A percentile compares a stretch with the other conserved stretches of the same genome.
Conservation (phyloP, 2,329 filamentous ascomycete species). For the Penicillium sp. region DNA sequence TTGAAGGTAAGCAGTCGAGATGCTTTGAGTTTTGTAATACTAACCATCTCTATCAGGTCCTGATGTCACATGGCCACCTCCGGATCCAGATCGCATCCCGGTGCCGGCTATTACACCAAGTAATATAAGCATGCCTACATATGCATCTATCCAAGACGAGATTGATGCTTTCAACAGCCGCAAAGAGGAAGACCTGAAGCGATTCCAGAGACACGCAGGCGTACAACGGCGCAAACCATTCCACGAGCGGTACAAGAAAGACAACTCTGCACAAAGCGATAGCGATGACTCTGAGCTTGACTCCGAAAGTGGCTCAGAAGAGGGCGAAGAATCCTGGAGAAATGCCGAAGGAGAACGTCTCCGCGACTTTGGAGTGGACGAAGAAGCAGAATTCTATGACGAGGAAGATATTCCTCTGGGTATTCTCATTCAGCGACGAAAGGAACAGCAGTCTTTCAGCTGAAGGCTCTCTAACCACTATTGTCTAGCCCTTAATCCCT, state of each 20-base stretch:
- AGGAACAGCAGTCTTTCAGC: slow-evolving; percentile 12
- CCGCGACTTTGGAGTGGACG: slow-evolving; percentile 62
- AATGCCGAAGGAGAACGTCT: slow-evolving; percentile 61
- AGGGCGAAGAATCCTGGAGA: slow-evolving; percentile 59
- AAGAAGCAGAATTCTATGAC: slow-evolving; percentile 62
- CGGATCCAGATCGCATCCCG: slow-evolving; percentile 50
- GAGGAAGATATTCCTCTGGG: slow-evolving; percentile 59
- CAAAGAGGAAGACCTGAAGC: slow-evolving; percentile 51
- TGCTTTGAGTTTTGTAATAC: slow-evolving; percentile 1
- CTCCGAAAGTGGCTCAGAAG: slow-evolving; percentile 28
- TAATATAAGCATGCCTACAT: slow-evolving; percentile 24
- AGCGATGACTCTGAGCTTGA: slow-evolving; percentile 18
- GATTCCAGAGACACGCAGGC: slow-evolving; percentile 37
- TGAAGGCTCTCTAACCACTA: background rate
- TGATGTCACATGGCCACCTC: slow-evolving; percentile 46
- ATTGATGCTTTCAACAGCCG: slow-evolving; percentile 53
- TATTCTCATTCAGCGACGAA: slow-evolving; percentile 48
- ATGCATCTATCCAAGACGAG: slow-evolving; percentile 41
- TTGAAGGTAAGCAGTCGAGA: slow-evolving; percentile 48
- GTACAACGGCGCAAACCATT: slow-evolving; percentile 42
- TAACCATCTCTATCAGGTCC: slow-evolving; percentile 26
- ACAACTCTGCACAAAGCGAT: slow-evolving; percentile 7
- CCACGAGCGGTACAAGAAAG: slow-evolving; percentile 36
- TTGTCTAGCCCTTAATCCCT: slow-evolving; percentile 21
- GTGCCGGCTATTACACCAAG: slow-evolving; percentile 28